These are phyloP conservation scores for Bauhinia variegata DNA, from an alignment of 306 rosid species.

Conservation along the genomic window DNA sequence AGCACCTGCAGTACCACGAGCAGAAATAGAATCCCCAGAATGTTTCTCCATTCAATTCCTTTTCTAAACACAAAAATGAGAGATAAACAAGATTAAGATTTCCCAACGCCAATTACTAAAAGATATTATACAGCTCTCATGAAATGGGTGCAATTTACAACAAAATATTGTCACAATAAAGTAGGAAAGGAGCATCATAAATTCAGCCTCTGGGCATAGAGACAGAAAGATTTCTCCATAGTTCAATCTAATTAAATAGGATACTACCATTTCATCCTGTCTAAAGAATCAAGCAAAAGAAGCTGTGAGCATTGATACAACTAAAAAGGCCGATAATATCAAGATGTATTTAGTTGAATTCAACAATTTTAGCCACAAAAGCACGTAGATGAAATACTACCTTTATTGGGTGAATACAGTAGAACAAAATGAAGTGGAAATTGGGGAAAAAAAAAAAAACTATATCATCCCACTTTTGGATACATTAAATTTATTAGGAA, in stretches of 20 bases:
- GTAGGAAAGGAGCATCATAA: slow-evolving; percentile 1
- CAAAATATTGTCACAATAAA: slow-evolving; percentile 24
- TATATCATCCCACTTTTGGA: too few species aligned
- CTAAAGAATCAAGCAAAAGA: too few species aligned
- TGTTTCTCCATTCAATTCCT: slow-evolving; percentile 60
- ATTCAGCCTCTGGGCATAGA: slow-evolving; percentile 14
- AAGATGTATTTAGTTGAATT: neutral
- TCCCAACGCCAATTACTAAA: slow-evolving; percentile 6
- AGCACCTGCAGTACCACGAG: slow-evolving; percentile 54
- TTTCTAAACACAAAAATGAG: too few species aligned
- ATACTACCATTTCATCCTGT: neutral
- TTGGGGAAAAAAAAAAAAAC: too few species aligned
- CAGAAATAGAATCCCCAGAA: slow-evolving; percentile 46
- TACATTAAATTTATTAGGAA: too few species aligned
- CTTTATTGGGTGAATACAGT: neutral
- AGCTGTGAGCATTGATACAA: slow-evolving; percentile 5
- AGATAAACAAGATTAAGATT: slow-evolving; percentile 17
- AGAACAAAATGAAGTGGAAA: too few species aligned
- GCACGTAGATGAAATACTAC: slow-evolving; percentile 2
- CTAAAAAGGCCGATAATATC: neutral
- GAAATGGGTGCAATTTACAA: slow-evolving; percentile 20
- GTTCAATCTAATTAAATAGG: slow-evolving; percentile 9
- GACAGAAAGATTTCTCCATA: neutral
- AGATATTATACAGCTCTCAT: neutral
- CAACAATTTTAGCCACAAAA: neutral